Conservation (phyloP, 257 asterid genomes). For the Solanum chmielewskii region DNA sequence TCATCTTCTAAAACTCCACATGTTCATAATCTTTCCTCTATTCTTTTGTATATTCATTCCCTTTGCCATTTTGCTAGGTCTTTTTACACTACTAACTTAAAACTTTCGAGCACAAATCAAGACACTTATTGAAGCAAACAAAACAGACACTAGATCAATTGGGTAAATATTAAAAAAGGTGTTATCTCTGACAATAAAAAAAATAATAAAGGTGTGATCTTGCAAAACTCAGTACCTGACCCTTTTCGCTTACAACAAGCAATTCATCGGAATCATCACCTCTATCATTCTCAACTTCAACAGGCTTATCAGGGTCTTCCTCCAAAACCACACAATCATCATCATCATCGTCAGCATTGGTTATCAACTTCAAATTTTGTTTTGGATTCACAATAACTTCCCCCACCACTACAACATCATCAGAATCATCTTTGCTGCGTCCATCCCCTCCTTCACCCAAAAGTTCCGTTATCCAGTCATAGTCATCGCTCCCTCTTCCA, state of each 20-base stretch:
- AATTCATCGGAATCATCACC: slow-evolving; percentile 51
- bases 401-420: slow-evolving; percentile 41
- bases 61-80: background rate
- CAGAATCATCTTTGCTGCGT: slow-evolving; percentile 22
- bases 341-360: slow-evolving; percentile 18
- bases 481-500: slow-evolving; percentile 29
- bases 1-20: background rate
- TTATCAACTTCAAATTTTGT: slow-evolving; percentile 7
- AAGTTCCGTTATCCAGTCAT: slow-evolving; percentile 46
- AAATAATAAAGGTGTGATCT: background rate
- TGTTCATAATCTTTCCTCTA: background rate
- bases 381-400: slow-evolving; percentile 22
- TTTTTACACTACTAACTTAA: background rate
- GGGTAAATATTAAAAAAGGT: background rate
- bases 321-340: slow-evolving; percentile 80
- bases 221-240: slow-evolving; percentile 45
- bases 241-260: slow-evolving; percentile 65
- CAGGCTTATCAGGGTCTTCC: slow-evolving; percentile 49
- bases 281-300: slow-evolving; percentile 9
- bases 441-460: slow-evolving; percentile 37
- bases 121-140: background rate
- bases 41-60: background rate
- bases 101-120: background rate
- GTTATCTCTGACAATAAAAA: background rate
- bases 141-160: background rate